Percentiles rank a stretch among this genome's conserved stretches.
Evolutionary conservation across 768 basidiomycete genomes (phyloP).

Genomic region (Kwoniella heveanensis): DNA sequence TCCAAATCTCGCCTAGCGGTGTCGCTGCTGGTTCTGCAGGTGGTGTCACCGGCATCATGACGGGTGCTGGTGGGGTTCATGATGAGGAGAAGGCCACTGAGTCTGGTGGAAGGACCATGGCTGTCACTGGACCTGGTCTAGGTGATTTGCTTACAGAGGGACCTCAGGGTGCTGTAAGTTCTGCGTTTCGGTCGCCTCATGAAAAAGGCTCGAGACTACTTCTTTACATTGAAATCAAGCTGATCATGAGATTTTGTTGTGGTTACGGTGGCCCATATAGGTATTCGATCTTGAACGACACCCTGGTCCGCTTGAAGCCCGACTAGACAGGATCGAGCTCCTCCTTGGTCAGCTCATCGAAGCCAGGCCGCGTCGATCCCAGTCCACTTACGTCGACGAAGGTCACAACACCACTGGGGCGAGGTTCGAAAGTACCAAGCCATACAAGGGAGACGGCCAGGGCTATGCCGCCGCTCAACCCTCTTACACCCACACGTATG

Average conservation of each 20-base stretch:
- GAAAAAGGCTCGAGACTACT: too few species aligned
- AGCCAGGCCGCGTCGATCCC: slow-evolving; percentile 11
- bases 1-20: neutral
- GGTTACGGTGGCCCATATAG: slow-evolving; percentile 1
- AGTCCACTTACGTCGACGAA: slow-evolving; percentile 26
- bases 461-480: neutral
- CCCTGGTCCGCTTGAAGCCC: slow-evolving; percentile 24
- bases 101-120: slow-evolving; percentile 30
- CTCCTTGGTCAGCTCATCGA: slow-evolving; percentile 31
- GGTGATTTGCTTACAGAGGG: slow-evolving; percentile 51
- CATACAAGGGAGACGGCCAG: neutral
- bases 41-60: neutral
- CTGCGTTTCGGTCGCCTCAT: too few species aligned
- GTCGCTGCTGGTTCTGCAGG: slow-evolving; percentile 6
- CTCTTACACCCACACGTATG: neutral
- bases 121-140: slow-evolving; percentile 50
- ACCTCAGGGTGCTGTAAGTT: slow-evolving; percentile 25
- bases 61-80: slow-evolving; percentile 4
- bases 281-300: slow-evolving; percentile 38
- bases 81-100: slow-evolving; percentile 31
- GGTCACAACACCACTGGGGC: neutral
- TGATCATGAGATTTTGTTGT: too few species aligned
- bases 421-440: neutral
- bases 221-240: too few species aligned
- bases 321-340: slow-evolving; percentile 45